Conservation (phyloP, 2,329 filamentous ascomycete genomes). For the Ophiocordyceps camponoti-rufipedis region DNA sequence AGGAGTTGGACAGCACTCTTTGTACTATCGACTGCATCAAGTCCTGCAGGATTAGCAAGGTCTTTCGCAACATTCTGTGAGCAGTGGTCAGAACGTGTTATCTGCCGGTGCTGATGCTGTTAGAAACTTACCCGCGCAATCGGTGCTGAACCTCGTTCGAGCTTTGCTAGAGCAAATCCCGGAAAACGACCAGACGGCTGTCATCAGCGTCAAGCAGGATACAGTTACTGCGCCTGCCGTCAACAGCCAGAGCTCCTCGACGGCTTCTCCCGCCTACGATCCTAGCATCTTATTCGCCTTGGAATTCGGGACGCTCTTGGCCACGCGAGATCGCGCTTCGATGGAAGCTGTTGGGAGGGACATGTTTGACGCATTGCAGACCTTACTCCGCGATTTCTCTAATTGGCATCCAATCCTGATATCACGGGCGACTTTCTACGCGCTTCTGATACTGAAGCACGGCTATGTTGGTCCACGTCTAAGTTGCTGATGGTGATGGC, state of each 20-base stretch:
- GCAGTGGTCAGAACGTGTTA: conserved; percentile 10
- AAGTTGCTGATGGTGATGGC: too few species aligned
- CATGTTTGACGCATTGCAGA: conserved; percentile 65
- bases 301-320: conserved; percentile 71
- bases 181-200: conserved; percentile 56
- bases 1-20: conserved; percentile 88
- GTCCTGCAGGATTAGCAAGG: conserved; percentile 66
- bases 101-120: neutral
- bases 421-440: conserved; percentile 71
- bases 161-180: conserved; percentile 70
- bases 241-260: conserved; percentile 23
- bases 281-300: conserved; percentile 79
- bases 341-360: conserved; percentile 57
- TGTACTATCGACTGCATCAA: conserved; percentile 90
- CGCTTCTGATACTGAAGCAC: conserved; percentile 61
- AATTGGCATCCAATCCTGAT: conserved; percentile 71
- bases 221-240: conserved; percentile 42
- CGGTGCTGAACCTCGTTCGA: conserved; percentile 29
- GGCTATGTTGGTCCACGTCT: conserved; percentile 53
- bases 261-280: conserved; percentile 49
- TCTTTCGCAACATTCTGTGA: conserved; percentile 70
- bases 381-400: conserved; percentile 59
- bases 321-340: conserved; percentile 56
- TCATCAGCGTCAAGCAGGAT: conserved; percentile 85
- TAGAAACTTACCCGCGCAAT: conserved; percentile 19